These are phyloP conservation scores for Lentinula edodes DNA, from an alignment of 768 basidiomycete species.

Conservation along the genomic window DNA sequence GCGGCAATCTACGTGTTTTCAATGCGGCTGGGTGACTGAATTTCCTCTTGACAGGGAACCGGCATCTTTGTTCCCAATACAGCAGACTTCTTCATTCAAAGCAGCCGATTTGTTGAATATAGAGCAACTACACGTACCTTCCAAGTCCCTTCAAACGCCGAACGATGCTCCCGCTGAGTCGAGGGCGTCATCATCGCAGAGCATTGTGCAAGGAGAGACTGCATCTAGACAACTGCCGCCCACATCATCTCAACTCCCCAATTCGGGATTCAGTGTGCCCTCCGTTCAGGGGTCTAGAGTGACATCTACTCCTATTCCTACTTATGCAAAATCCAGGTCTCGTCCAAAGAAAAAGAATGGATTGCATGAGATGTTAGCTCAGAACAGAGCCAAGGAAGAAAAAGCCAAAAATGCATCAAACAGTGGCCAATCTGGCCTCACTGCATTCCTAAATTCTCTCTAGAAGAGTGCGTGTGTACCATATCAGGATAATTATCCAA, in stretches of 20 bases:
- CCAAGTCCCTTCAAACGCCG: conserved; percentile 3
- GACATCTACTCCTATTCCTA: not conserved
- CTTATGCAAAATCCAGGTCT: conserved; percentile 17
- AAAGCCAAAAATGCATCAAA: conserved; percentile 20
- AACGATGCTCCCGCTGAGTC: conserved; percentile 2
- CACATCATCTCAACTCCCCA: not conserved
- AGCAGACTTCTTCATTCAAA: not conserved
- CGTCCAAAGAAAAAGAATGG: conserved; percentile 51
- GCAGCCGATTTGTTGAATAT: not conserved
- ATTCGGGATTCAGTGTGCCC: not conserved
- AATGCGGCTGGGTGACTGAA: conserved; percentile 13
- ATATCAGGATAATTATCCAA: not conserved
- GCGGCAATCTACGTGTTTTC: conserved; percentile 16
- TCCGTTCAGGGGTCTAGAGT: too few relatives aligned
- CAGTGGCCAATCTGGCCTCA: conserved; percentile 31
- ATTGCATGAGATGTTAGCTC: conserved; percentile 59
- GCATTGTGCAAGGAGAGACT: not conserved
- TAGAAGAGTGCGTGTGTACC: conserved; percentile 7
- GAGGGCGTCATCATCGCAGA: not conserved
- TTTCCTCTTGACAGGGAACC: conserved; percentile 8
- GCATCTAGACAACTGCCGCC: not conserved
- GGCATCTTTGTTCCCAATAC: conserved; percentile 12
- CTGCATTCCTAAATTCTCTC: conserved; percentile 40
- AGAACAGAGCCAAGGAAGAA: conserved; percentile 46
- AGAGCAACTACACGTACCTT: not conserved